A percentile compares a stretch with the other conserved stretches of the same genome.
phyloP scores from a whole-genome alignment of 2,329 filamentous ascomycete species.

The Microsporum canis region DNA sequence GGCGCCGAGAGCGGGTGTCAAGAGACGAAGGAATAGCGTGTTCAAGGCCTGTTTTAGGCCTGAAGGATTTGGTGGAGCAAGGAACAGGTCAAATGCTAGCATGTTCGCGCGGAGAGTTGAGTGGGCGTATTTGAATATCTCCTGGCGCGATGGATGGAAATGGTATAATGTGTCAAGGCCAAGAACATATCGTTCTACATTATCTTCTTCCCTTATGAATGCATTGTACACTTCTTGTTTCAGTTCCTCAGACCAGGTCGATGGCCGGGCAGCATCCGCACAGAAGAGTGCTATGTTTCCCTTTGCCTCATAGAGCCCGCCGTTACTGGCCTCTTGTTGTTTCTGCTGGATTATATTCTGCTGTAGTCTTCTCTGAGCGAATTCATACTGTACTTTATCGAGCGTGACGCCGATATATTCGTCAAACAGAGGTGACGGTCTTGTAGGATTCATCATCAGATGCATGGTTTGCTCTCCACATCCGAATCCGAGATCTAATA shows the following conservation, averaged over 20 bases:
- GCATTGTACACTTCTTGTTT: not conserved
- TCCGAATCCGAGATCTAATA: slow-evolving; percentile 47
- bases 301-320: not conserved
- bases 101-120: slow-evolving; percentile 37
- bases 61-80: slow-evolving; percentile 16
- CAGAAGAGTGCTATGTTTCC: slow-evolving; percentile 31
- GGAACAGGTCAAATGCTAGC: slow-evolving; percentile 47
- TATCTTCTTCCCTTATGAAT: not conserved
- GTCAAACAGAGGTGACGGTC: not conserved
- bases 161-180: slow-evolving; percentile 49
- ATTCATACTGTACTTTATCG: slow-evolving; percentile 35
- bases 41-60: slow-evolving; percentile 17
- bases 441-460: slow-evolving; percentile 23
- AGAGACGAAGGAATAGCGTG: slow-evolving; percentile 28
- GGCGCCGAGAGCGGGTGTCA: slow-evolving; percentile 40
- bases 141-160: slow-evolving; percentile 42
- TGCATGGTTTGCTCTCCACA: slow-evolving; percentile 48
- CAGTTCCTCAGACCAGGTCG: slow-evolving; percentile 14
- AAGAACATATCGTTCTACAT: slow-evolving; percentile 28
- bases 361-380: slow-evolving; percentile 18
- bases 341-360: not conserved
- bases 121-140: slow-evolving; percentile 36
- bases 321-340: not conserved
- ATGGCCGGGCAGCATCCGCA: slow-evolving; percentile 41
- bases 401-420: slow-evolving; percentile 46